Evolutionary conservation across 805 yeast genomes (phyloP), one percentile per base, ranked within the genome.

Genomic region (Saccharomyces jurei): DNA sequence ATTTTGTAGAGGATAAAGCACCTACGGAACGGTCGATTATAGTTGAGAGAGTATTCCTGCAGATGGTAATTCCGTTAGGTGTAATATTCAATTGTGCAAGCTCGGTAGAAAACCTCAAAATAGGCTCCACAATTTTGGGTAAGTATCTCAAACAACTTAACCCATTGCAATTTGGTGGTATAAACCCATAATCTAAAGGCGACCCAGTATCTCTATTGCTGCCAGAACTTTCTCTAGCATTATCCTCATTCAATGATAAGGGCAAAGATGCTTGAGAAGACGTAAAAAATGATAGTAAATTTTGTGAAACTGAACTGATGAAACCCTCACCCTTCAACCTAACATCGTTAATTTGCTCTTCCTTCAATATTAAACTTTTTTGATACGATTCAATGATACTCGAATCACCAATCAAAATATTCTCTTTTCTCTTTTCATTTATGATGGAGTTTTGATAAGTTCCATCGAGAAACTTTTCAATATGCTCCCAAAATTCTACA

Each of bases 131-230:
- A 14, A 84, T 70, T 28, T 69, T 68, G 0, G 82, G 76, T 41
- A 81, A 65, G 60, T 79, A 82, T 58, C 78, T 74, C 36, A 82
- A 66, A 2, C 86, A 75, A 49, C 87, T 76, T 26, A 87, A 70
- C 8, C 86, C 79, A 62, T 85, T 87, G 1, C 89, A 75, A 52
- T 74, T 74, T 1, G 85, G 84, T 2, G 92, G 91, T 25, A 84
- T 64, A 61, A 82, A 83, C 1, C 84, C 84, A 64, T 73, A 80
- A 36, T 70, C 68, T 6, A 59, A 49, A 1, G 74, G 65, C 1
- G 62, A 48, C 5, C 74, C 74, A 10, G 67, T 60, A 11, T 61
- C 69, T 41, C 57, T 59, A 21, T 29, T 51, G 4, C 27, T 17
- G 17, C 48, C 41, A 17, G 30, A 30, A 10, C 54, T 52, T 28